Evolutionary conservation across 2,329 filamentous ascomycete genomes (phyloP).

Genomic region (Cyclaneusma minus): DNA sequence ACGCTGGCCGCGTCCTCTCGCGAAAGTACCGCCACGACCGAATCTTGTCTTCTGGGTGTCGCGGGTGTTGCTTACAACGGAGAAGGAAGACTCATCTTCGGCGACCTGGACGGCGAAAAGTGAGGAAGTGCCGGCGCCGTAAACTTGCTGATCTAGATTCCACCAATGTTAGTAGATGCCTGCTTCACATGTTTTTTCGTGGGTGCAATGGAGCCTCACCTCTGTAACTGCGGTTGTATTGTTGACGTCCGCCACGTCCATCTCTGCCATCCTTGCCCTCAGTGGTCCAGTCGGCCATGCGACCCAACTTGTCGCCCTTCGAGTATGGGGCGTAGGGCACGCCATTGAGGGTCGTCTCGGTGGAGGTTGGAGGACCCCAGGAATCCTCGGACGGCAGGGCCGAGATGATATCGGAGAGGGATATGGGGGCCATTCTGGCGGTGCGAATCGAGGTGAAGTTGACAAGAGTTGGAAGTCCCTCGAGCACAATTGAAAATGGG

Average conservation of each 20-base stretch:
- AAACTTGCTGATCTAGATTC: slow-evolving; percentile 76
- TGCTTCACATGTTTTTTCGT: slow-evolving; percentile 1
- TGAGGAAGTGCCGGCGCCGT: slow-evolving; percentile 74
- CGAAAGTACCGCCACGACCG: slow-evolving; percentile 78
- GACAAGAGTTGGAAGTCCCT: slow-evolving; percentile 3
- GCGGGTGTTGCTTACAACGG: slow-evolving; percentile 88
- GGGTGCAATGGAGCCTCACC: slow-evolving; percentile 34
- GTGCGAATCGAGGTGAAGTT: neutral
- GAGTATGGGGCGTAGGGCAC: slow-evolving; percentile 97
- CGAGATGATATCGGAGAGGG: slow-evolving; percentile 51
- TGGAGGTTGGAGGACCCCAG: slow-evolving; percentile 77
- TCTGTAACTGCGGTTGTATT: slow-evolving; percentile 88
- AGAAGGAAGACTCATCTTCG: slow-evolving; percentile 96
- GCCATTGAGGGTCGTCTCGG: slow-evolving; percentile 80
- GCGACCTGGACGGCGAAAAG: slow-evolving; percentile 82
- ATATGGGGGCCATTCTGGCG: slow-evolving; percentile 32
- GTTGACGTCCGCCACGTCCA: slow-evolving; percentile 59
- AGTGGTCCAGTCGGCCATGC: slow-evolving; percentile 96
- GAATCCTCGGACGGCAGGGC: slow-evolving; percentile 59
- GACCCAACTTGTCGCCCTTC: slow-evolving; percentile 95
- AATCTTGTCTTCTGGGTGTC: slow-evolving; percentile 77
- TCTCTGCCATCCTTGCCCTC: slow-evolving; percentile 75
- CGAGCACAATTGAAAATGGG: slow-evolving; percentile 3
- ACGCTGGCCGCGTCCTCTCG: slow-evolving; percentile 56
- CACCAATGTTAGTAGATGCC: slow-evolving; percentile 4